Evolutionary conservation across 208 protist genomes (phyloP).

Genomic region (Porcisia deanei): DNA sequence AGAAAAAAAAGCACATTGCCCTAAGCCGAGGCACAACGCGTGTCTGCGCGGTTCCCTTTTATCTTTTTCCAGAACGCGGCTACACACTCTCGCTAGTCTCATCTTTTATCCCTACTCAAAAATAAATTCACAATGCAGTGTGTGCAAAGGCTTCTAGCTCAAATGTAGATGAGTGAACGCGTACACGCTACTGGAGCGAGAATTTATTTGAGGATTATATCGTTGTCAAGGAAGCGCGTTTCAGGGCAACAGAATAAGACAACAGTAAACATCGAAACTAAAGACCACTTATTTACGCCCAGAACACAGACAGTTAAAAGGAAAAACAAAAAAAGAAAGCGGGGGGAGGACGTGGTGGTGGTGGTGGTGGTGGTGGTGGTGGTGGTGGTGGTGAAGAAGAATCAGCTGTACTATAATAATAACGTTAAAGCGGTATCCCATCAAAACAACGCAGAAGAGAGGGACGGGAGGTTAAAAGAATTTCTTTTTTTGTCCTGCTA

Average conservation of each 20-base stretch:
- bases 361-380: too few relatives aligned
- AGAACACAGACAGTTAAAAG: not conserved
- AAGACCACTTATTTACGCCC: not conserved
- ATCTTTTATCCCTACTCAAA: not conserved
- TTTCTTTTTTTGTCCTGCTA: too few relatives aligned
- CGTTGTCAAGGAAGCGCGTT: not conserved
- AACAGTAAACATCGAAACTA: not conserved
- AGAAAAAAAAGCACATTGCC: not conserved
- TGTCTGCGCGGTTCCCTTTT: not conserved
- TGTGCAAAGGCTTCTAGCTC: not conserved
- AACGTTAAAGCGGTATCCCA: not conserved
- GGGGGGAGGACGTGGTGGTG: too few relatives aligned
- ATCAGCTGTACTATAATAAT: not conserved
- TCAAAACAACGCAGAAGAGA: not conserved
- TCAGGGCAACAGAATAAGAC: conserved; percentile 2
- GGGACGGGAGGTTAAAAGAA: too few relatives aligned
- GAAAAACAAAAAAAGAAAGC: too few relatives aligned
- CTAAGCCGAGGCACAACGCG: too few relatives aligned
- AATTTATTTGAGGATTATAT: not conserved
- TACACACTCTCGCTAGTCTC: not conserved
- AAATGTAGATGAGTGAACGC: too few relatives aligned
- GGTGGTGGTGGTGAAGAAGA: too few relatives aligned
- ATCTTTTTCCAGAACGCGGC: not conserved
- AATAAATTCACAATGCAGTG: not conserved
- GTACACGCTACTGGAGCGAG: not conserved